These are phyloP conservation scores for Schizothecium vesticola DNA, from an alignment of 495 filamentous ascomycete genomes.

Conservation along the genomic window DNA sequence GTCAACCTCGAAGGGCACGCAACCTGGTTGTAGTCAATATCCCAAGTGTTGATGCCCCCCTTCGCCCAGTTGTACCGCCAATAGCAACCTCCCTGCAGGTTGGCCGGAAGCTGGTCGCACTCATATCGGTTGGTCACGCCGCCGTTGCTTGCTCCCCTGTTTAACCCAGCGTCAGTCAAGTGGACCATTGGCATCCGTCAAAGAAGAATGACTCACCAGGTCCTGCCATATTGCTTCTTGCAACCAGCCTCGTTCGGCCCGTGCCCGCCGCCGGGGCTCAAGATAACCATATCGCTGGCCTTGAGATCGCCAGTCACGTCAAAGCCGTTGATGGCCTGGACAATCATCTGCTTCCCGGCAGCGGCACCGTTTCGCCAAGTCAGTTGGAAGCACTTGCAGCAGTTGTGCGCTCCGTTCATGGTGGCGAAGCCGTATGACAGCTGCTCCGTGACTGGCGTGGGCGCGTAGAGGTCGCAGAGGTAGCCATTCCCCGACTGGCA, in stretches of 20 bases:
- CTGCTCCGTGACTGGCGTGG: not conserved
- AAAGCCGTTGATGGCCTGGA: conserved; percentile 14
- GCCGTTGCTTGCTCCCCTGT: not conserved
- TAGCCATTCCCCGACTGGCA: not conserved
- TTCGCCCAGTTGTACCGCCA: conserved; percentile 6
- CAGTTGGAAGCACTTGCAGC: conserved; percentile 20
- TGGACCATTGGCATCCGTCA: not conserved
- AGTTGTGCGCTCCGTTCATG: conserved; percentile 9
- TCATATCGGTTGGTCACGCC: not conserved
- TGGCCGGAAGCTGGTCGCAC: not conserved
- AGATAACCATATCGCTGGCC: conserved; percentile 11
- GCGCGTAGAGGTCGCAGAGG: conserved; percentile 9
- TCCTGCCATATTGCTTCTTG: conserved; percentile 14
- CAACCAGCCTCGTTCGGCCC: conserved; percentile 14
- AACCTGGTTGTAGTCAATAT: conserved; percentile 5
- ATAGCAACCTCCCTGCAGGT: conserved; percentile 3
- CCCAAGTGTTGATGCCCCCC: conserved; percentile 2
- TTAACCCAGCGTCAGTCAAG: not conserved
- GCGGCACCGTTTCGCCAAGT: conserved; percentile 15
- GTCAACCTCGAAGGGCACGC: conserved; percentile 3
- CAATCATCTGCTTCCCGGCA: conserved; percentile 13
- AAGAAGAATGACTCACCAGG: conserved; percentile 1
- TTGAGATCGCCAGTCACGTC: conserved; percentile 1
- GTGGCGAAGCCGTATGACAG: conserved; percentile 17
- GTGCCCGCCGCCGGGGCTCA: conserved; percentile 13